Evolutionary conservation across 2,329 filamentous ascomycete genomes (phyloP), one percentile per base, ranked within the genome.

Genomic region (Cadophora malorum): DNA sequence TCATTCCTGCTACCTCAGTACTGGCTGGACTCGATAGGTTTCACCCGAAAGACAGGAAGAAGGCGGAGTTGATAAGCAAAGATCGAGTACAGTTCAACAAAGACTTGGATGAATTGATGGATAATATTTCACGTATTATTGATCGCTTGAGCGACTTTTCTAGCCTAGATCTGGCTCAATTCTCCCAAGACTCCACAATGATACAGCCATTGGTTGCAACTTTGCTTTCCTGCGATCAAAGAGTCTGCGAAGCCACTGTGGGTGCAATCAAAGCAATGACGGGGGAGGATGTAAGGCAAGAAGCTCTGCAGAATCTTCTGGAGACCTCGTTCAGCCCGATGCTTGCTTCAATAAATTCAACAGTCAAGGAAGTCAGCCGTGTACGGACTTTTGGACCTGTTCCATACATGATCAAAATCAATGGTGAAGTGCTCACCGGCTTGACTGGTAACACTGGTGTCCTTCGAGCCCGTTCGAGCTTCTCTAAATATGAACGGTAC

Each of bases 201-300:
- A 91, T 92, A 68, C 88, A 90, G 71, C 88, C 92, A 47, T 85
- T 97, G 52, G 88, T 97, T 56, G 90, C 91, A 4, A 86, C 93
- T 21, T 87, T 97, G 7, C 89, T 97, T 66, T 94, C 94, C 53
- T 92, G 93, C 19, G 90, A 96, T 72, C 83, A 91, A 66, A 86
- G 89, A 67, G 90, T 96, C 41, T 93, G 93, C 69, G 90, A 94
- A 76, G 91, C 92, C 19, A 90, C 92, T 0, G 86, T 94, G 7
- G 91, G 94, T 72, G 82, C 98, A 33, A 86, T 98, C 71, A 97
- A 97, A 79, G 88, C 88, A 45, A 87, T 95, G 74, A 96, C 92
- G 45, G 87, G 86, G 9, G 88, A 96, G 78, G 77, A 82, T 41
- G 81, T 80, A 23, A 84, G 86, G 61, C 79, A 80, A 47, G 84